Percentiles rank a stretch among this genome's conserved stretches.
Conservation (phyloP, 345 rosid species). For the Psidium friedrichsthalianum region DNA sequence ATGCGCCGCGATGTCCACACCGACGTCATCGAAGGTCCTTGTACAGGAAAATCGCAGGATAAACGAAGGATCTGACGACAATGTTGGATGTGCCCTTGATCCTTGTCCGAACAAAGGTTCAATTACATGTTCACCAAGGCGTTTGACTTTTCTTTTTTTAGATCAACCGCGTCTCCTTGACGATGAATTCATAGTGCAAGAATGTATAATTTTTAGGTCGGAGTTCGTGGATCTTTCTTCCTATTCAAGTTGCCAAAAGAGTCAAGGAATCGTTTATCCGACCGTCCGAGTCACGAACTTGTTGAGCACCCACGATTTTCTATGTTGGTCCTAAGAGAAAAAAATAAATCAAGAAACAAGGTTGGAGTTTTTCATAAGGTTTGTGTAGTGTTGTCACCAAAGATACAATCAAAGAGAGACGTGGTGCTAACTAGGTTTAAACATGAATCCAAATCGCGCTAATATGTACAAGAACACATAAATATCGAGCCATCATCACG, state of each 20-base stretch:
- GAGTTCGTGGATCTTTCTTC: neutral
- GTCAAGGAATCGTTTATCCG: neutral
- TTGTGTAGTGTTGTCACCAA: neutral
- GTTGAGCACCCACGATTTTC: neutral
- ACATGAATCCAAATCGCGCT: neutral
- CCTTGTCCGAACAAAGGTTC: neutral
- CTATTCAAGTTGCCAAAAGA: neutral
- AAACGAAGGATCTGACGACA: neutral
- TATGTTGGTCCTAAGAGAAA: neutral
- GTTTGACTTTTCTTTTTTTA: neutral
- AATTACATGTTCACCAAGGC: neutral
- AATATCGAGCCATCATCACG: neutral
- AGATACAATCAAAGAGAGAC: neutral
- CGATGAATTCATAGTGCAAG: neutral
- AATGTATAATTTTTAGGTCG: neutral
- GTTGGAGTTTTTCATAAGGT: neutral
- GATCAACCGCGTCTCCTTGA: neutral
- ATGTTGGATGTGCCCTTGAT: neutral
- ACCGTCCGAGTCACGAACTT: neutral
- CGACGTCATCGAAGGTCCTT: neutral
- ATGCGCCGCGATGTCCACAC: neutral
- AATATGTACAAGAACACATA: neutral
- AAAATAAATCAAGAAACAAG: neutral
- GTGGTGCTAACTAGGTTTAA: neutral
- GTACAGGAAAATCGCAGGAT: neutral